Evolutionary conservation across 2,329 filamentous ascomycete species (phyloP), one percentile per base, ranked within the genome.

Genomic region (Penicillium janthinellum): DNA sequence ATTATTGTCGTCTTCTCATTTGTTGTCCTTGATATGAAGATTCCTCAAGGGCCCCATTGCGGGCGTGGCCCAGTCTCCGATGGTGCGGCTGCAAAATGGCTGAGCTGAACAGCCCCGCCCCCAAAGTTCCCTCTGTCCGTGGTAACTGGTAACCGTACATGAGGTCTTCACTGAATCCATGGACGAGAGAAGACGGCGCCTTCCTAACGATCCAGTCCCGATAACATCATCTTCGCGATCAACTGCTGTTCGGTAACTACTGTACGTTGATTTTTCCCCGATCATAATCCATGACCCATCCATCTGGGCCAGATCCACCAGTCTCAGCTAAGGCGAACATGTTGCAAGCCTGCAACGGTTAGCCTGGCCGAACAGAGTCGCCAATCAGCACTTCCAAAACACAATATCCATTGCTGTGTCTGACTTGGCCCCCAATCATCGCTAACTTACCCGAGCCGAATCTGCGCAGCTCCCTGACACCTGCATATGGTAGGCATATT

Each of bases 301-400:
- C 37, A 51, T 5, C 35, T 34, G 10, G 45, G 22, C 20, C 31
- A 56, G 41, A 38, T 25, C 14, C 58, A 54, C 50, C 45, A 48
- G 50, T 48, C 55, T 59, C 54, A 59, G 61, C 56, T 57, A 39
- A 34, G 37, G 44, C 44, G 25, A 47, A 41, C 38, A 3, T 25
- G 49, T 51, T 42, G 39, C 39, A 42, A 39, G 15, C 14, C 38
- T 48, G 39, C 22, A 44, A 57, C 28, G 59, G 57, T 47, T 57
- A 62, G 51, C 45, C 45, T 56, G 61, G 11, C 63, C 61, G 60
- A 60, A 52, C 49, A 20, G 48, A 45, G 48, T 58, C 52, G 48
- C 63, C 59, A 64, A 62, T 64, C 56, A 64, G 57, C 54, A 51
- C 48, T 51, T 10, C 20, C 25, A 44, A 37, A 14, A 31, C n/a